These are phyloP conservation scores for Aspergillus neotritici DNA, from an alignment of 2,329 filamentous ascomycete species.

Conservation along the genomic window DNA sequence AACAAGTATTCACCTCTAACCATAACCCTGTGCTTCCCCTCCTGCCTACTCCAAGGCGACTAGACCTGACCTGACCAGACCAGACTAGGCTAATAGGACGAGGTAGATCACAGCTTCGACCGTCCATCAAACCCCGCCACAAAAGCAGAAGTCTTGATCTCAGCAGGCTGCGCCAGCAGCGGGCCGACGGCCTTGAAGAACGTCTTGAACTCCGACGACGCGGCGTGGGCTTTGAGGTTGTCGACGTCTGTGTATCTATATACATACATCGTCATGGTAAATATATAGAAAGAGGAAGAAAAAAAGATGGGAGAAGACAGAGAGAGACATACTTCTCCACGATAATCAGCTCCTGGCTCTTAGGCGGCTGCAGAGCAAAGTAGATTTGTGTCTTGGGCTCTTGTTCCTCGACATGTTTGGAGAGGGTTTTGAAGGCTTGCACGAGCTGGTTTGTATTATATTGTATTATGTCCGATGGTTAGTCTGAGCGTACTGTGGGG, in stretches of 20 bases:
- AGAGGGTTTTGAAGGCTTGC: conserved; percentile 14
- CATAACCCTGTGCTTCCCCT: too few relatives aligned
- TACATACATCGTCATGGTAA: neutral
- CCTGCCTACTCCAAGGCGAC: too few relatives aligned
- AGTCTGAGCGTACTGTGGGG: neutral
- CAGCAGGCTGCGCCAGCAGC: conserved; percentile 10
- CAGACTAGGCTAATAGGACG: too few relatives aligned
- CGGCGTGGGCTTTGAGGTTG: conserved; percentile 13
- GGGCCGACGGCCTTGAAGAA: conserved; percentile 12
- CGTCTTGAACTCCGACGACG: conserved; percentile 12
- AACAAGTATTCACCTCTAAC: too few relatives aligned
- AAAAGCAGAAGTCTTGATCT: conserved; percentile 13
- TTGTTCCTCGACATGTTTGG: conserved; percentile 11
- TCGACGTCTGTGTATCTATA: conserved; percentile 14
- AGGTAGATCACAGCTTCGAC: too few relatives aligned
- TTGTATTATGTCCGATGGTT: neutral
- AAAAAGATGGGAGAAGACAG: too few relatives aligned
- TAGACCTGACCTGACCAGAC: too few relatives aligned
- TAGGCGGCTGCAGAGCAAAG: conserved; percentile 13
- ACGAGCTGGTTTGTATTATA: conserved; percentile 5
- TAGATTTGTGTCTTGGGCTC: conserved; percentile 20
- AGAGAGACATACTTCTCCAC: conserved; percentile 15
- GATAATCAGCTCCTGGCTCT: conserved; percentile 14
- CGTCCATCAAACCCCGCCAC: conserved; percentile 15
- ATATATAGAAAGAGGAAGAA: neutral